A percentile compares a stretch with the other conserved stretches of the same genome.
phyloP scores from a whole-genome alignment of 495 filamentous ascomycete species.

The Trichocladium antarcticum region DNA sequence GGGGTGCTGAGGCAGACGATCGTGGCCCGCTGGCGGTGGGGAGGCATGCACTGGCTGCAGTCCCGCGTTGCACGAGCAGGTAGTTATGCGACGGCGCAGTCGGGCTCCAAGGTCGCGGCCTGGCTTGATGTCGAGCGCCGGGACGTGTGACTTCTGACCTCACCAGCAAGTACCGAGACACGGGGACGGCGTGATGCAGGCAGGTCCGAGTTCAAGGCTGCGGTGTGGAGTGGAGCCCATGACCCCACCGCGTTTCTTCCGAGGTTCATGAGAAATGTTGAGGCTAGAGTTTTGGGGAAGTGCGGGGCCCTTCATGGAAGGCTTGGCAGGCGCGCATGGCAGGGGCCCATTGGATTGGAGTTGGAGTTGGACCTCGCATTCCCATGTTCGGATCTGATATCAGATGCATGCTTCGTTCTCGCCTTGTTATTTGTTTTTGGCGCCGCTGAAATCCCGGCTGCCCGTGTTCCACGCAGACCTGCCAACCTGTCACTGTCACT shows the following conservation, averaged over 20 bases:
- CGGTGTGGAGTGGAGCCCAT: neutral
- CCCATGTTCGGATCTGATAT: no score
- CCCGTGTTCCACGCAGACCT: no score
- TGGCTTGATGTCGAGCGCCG: neutral
- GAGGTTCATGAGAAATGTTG: conserved; percentile 7
- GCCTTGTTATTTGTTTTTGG: no score
- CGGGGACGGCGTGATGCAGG: neutral
- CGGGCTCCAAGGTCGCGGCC: neutral
- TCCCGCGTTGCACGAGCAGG: no score
- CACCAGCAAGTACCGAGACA: neutral
- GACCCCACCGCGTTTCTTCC: neutral
- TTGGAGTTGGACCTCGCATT: no score
- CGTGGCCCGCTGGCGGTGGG: neutral
- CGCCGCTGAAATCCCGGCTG: no score
- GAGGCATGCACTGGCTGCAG: neutral
- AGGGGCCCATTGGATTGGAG: no score
- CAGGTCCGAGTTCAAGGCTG: no score
- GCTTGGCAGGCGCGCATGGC: no score
- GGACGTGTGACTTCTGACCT: neutral
- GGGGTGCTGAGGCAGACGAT: neutral
- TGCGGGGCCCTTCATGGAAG: no score
- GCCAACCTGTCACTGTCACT: no score
- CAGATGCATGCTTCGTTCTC: no score
- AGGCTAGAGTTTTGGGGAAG: conserved; percentile 1
- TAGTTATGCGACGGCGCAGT: neutral